phyloP scores from a whole-genome alignment of 2,329 filamentous ascomycete species.

The Pseudocercospora fuligena region DNA sequence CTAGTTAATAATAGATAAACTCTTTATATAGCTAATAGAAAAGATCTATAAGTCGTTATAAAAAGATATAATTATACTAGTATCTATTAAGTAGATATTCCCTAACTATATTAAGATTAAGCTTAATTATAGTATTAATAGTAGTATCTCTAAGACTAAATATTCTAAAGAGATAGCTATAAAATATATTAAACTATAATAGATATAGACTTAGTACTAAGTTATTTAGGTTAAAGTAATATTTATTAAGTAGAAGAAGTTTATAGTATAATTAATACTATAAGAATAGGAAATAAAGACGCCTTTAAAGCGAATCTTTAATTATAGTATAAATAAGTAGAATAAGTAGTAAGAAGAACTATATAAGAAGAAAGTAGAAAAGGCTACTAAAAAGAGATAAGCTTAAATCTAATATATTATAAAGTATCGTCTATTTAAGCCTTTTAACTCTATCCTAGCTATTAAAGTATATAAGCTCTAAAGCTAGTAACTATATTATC shows the following conservation, averaged over 20 bases:
- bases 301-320: constrained; percentile 70
- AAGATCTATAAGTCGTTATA: constrained; percentile 83
- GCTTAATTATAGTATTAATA: constrained; percentile 93
- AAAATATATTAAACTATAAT: constrained; percentile 54
- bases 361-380: constrained; percentile 76
- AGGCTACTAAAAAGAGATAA: constrained; percentile 79
- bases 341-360: constrained; percentile 67
- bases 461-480: constrained; percentile 91
- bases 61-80: constrained; percentile 90
- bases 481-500: constrained; percentile 89
- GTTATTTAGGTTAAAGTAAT: no score
- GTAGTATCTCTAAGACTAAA: constrained; percentile 80
- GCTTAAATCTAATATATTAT: constrained; percentile 91
- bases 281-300: constrained; percentile 79
- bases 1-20: constrained; percentile 71
- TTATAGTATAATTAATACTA: no score
- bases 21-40: constrained; percentile 96
- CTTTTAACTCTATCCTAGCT: constrained; percentile 89
- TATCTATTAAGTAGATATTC: constrained; percentile 85
- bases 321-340: constrained; percentile 77
- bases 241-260: no score
- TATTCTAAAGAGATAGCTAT: constrained; percentile 72
- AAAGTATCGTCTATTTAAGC: constrained; percentile 94
- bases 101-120: constrained; percentile 92
- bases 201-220: constrained; percentile 78